A percentile compares a stretch with the other conserved stretches of the same genome.
Evolutionary conservation across 1,284 basidiomycete genomes (phyloP).

Genomic region (Trichosporon coremiiforme): DNA sequence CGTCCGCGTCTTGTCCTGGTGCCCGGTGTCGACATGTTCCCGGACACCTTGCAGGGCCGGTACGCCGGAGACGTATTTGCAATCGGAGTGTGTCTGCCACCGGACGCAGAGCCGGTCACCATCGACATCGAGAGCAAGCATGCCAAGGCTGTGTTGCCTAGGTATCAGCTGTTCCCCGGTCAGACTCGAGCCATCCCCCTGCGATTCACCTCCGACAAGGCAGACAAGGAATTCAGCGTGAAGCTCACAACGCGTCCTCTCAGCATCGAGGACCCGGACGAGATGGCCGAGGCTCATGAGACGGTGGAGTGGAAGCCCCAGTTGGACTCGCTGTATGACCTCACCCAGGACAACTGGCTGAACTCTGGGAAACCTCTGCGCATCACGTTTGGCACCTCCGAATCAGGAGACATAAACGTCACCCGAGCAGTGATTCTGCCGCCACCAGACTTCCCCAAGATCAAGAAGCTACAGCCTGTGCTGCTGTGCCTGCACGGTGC

Average conservation of each 20-base stretch:
- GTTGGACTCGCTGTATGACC: background rate
- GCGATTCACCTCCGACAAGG: background rate
- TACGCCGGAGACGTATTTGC: constrained; percentile 44
- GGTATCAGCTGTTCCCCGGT: constrained; percentile 11
- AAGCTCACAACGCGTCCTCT: background rate
- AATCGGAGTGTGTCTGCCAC: constrained; percentile 31
- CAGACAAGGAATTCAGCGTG: background rate
- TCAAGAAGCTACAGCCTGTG: constrained; percentile 32
- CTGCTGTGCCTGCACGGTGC: constrained; percentile 53
- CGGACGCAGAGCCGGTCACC: constrained; percentile 18
- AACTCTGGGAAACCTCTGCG: constrained; percentile 1
- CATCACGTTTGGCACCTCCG: constrained; percentile 3
- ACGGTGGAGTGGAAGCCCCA: background rate
- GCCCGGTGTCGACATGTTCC: constrained; percentile 31
- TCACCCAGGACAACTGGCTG: background rate
- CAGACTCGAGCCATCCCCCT: background rate
- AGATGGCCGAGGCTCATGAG: background rate
- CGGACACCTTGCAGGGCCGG: constrained; percentile 44
- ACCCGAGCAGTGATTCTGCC: background rate
- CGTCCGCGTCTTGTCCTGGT: background rate
- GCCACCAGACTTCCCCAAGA: background rate
- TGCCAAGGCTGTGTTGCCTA: background rate
- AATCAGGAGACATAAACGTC: background rate
- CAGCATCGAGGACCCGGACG: background rate
- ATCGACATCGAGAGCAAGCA: background rate